Evolutionary conservation across 2,329 filamentous ascomycete species (phyloP), one percentile per base, ranked within the genome.

Genomic region (Venturia oleaginea): DNA sequence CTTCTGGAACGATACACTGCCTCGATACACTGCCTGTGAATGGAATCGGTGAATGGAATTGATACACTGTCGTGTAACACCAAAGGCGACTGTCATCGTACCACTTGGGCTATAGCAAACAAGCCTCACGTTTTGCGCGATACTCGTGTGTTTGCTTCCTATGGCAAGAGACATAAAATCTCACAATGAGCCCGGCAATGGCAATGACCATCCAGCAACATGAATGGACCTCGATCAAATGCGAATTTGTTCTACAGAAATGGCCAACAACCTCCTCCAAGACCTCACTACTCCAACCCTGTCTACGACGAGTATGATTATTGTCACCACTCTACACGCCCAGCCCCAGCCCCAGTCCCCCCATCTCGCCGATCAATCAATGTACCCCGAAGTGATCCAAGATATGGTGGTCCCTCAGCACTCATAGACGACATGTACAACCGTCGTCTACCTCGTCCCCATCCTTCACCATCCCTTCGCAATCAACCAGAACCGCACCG

Each of bases 401-500:
- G 51, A 32, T 55, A 55, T 34, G 51, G 51, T 34, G 51, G 51
- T n/a, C 51, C 51, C 11, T 27, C 51, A 55, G 51, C 51, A 32
- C 51, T 55, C 11, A 7, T 34, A 34, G 51, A 55, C 51, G 51
- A 55, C 5, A 55, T 55, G 27, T 55, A 55, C 27, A 55, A 11
- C 22, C 51, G 51, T 34, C 51, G 51, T 34, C 30, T n/a, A 55
- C 30, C 51, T 6, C 27, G 19, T 34, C 27, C 51, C 17, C 27
- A 32, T 34, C 27, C 11, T n/a, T 32, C 51, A 1, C 19, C 51
- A n/a, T 32, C 24, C 30, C 51, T 19, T 13, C 27, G 19, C 22
- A 34, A 34, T n/a, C 27, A 55, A 55, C 27, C 51, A 55, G 51
- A 55, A 55, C 27, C 51, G 27, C 51, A 55, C 51, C 51, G 27